These are phyloP conservation scores for Cryptococcus sp. DNA, from an alignment of 1,284 basidiomycete species.

Conservation along the genomic window DNA sequence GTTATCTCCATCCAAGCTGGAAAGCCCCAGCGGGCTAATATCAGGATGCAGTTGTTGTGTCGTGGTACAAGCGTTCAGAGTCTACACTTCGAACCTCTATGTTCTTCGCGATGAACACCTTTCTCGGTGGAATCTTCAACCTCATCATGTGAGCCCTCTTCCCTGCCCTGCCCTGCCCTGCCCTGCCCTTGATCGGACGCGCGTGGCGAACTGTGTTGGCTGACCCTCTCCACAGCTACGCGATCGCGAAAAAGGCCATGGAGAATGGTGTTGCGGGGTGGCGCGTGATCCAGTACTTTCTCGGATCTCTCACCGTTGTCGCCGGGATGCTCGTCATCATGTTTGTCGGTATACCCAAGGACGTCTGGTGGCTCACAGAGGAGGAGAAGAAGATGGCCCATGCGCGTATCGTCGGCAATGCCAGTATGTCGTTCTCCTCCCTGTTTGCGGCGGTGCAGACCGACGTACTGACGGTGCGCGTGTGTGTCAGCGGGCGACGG, in stretches of 20 bases:
- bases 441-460: background rate
- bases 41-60: slow-evolving; percentile 15
- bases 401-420: slow-evolving; percentile 31
- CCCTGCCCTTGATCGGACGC: background rate
- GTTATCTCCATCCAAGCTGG: background rate
- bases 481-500: slow-evolving; percentile 18
- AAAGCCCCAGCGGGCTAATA: background rate
- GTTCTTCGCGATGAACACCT: slow-evolving; percentile 31
- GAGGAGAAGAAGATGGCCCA: slow-evolving; percentile 35
- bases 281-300: slow-evolving; percentile 38
- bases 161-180: background rate
- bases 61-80: slow-evolving; percentile 33
- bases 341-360: slow-evolving; percentile 30
- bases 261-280: slow-evolving; percentile 23
- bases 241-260: slow-evolving; percentile 21
- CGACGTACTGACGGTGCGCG: background rate
- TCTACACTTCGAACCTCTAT: slow-evolving; percentile 22
- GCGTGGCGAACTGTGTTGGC: too few relatives aligned
- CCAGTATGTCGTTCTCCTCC: slow-evolving; percentile 5
- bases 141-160: slow-evolving; percentile 5
- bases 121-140: slow-evolving; percentile 17
- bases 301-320: slow-evolving; percentile 25
- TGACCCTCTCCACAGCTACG: slow-evolving; percentile 16
- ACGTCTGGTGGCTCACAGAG: slow-evolving; percentile 33
- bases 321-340: slow-evolving; percentile 27